phyloP scores from a whole-genome alignment of 192 early-diverging fungal species.

The Coemansia sp. region DNA sequence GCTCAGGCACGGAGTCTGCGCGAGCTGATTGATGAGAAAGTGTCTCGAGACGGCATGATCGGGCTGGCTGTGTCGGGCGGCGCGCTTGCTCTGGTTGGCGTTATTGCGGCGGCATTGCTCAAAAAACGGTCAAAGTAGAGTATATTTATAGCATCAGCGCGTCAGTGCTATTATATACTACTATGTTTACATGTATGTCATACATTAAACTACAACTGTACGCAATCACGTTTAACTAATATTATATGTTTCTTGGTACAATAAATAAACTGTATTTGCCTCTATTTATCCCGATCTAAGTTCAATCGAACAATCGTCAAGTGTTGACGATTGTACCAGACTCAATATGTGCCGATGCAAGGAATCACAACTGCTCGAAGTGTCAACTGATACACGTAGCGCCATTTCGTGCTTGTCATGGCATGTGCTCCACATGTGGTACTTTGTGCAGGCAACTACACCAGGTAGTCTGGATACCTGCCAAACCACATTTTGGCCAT shows the following conservation, averaged over 20 bases:
- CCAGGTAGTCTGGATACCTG: constrained; percentile 28
- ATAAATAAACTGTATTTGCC: too few species aligned
- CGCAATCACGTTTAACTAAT: too few species aligned
- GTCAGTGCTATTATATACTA: too few species aligned
- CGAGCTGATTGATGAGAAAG: constrained; percentile 78
- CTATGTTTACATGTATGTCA: too few species aligned
- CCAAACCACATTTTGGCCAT: constrained; percentile 6
- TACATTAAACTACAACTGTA: too few species aligned
- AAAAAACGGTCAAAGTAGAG: constrained; percentile 28
- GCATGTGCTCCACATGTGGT: constrained; percentile 30
- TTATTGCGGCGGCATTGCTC: constrained; percentile 56
- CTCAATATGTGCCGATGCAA: constrained; percentile 18
- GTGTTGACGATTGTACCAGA: constrained; percentile 14
- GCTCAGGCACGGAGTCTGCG: constrained; percentile 72
- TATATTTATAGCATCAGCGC: too few species aligned
- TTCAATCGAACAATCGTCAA: constrained; percentile 26
- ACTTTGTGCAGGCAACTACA: constrained; percentile 20
- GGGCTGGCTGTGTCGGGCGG: constrained; percentile 87
- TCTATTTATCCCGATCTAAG: background rate
- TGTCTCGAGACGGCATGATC: constrained; percentile 80
- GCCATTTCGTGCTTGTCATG: constrained; percentile 11
- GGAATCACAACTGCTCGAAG: background rate
- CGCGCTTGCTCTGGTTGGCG: constrained; percentile 66
- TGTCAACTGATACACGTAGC: constrained; percentile 22
- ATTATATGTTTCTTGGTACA: too few species aligned